phyloP scores from a whole-genome alignment of 1,284 basidiomycete genomes.

The Malassezia sp. region DNA sequence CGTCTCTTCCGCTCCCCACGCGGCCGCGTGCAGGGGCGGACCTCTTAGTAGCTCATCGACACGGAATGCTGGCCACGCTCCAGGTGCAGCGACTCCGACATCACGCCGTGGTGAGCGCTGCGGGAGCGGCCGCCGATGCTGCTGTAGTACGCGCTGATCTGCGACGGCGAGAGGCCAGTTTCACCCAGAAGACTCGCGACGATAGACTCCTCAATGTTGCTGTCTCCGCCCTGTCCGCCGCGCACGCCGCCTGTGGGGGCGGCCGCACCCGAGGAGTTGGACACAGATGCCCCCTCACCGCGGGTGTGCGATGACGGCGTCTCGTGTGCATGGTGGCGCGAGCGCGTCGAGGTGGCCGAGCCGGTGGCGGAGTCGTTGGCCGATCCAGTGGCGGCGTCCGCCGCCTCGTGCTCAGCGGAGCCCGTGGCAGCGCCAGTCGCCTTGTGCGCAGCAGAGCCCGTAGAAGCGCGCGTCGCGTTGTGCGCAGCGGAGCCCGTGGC shows the following conservation, averaged over 20 bases:
- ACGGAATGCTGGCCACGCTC: conserved; percentile 4
- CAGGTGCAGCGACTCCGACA: conserved; percentile 9
- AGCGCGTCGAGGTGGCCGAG: background rate
- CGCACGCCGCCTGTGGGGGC: background rate
- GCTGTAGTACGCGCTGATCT: conserved; percentile 10
- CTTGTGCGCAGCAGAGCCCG: background rate
- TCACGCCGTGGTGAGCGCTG: background rate
- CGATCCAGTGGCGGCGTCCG: background rate
- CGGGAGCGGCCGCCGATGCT: background rate
- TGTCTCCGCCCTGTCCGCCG: too few relatives aligned
- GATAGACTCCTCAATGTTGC: background rate
- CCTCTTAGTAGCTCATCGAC: conserved; percentile 7
- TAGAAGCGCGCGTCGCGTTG: background rate
- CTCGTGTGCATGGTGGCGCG: conserved; percentile 2
- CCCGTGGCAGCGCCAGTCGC: background rate
- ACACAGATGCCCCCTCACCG: background rate
- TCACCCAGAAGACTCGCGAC: conserved; percentile 12
- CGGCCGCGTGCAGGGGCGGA: too few relatives aligned
- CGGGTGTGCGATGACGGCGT: too few relatives aligned
- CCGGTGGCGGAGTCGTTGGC: background rate
- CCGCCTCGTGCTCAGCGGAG: background rate
- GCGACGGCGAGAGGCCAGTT: conserved; percentile 13
- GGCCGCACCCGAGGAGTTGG: background rate
- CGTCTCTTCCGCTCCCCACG: too few relatives aligned
- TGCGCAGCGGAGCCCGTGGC: background rate